Conservation (phyloP, 768 basidiomycete species). For the Leccinellum rugosiceps region DNA sequence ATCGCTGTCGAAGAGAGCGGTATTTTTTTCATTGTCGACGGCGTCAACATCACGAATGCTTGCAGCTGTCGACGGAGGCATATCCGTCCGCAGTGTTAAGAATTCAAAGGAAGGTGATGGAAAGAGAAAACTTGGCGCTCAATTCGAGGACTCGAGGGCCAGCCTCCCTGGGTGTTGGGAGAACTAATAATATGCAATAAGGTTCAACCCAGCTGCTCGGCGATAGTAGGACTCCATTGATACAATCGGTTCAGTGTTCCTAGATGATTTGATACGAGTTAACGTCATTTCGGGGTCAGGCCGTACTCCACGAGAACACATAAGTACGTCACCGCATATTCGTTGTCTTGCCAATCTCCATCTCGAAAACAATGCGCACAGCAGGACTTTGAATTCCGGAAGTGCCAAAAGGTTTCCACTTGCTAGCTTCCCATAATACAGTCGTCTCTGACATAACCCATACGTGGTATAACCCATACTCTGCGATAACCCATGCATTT, state of each 20-base stretch:
- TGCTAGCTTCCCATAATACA: background rate
- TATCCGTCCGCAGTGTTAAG: background rate
- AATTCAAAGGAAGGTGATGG: background rate
- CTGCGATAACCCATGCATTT: too few relatives aligned
- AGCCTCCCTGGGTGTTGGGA: background rate
- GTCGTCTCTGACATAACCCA: too few relatives aligned
- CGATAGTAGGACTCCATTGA: background rate
- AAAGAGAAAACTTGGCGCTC: background rate
- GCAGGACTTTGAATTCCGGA: background rate
- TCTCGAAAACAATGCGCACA: background rate
- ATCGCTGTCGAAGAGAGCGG: background rate
- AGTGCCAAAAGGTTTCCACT: background rate
- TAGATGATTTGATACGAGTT: background rate
- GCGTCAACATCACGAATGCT: slow-evolving; percentile 9
- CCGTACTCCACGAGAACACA: background rate
- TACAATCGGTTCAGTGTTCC: background rate
- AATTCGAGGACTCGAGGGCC: background rate
- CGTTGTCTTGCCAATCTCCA: background rate
- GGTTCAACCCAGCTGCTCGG: background rate
- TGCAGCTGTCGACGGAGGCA: slow-evolving; percentile 13
- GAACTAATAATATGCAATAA: background rate
- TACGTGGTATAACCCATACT: too few relatives aligned
- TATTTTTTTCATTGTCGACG: slow-evolving; percentile 12
- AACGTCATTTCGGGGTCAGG: background rate
- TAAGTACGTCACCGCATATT: background rate